Evolutionary conservation across 75 land plant genomes (phyloP), one percentile per base, ranked within the genome.

Genomic region (Picea glauca): DNA sequence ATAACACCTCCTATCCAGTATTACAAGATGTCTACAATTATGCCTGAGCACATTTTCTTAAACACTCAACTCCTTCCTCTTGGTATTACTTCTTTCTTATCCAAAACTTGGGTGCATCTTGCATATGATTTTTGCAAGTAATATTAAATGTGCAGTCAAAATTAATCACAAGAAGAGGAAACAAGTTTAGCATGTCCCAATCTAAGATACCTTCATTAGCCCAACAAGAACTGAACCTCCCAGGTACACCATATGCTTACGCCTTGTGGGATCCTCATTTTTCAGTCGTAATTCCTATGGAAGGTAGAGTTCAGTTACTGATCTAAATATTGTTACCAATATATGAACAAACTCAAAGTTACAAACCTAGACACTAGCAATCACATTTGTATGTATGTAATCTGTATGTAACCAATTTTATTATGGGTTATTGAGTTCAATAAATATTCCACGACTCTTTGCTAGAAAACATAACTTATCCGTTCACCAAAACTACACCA

Each of bases 141-240:
- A 21, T 12, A 33, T 62, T 2, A 6, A 14, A 33, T 23, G 17
- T 60, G 15, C 21, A 33, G 20, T 18, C 58, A n/a, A 73, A 26
- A 21, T n/a, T 3, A 62, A 12, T 21, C 14, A 35, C 67, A 31
- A 20, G 46, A 17, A 82, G 50, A 13, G 18, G 66, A 56, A 72
- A 58, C 13, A 58, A 11, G 5, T 9, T 14, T 6, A 76, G 35
- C 13, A 54, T 3, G 6, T 46, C 6, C 6, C 21, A 76, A 58
- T 26, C 32, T 58, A 11, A 20, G 26, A 65, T 80, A 95, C 99
- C 99, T 95, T 97, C 93, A 95, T 97, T 38, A 97, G 95, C 58
- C 98, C 98, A 61, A 98, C 98, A 81, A 97, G 95, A 67, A 97
- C 98, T 76, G 99, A 96, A 33, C 99, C 95, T 65, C 99, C 99